Base-by-base conservation (phyloP, 768 basidiomycete genomes). In the Phlebiopsis flavidoalba region DNA sequence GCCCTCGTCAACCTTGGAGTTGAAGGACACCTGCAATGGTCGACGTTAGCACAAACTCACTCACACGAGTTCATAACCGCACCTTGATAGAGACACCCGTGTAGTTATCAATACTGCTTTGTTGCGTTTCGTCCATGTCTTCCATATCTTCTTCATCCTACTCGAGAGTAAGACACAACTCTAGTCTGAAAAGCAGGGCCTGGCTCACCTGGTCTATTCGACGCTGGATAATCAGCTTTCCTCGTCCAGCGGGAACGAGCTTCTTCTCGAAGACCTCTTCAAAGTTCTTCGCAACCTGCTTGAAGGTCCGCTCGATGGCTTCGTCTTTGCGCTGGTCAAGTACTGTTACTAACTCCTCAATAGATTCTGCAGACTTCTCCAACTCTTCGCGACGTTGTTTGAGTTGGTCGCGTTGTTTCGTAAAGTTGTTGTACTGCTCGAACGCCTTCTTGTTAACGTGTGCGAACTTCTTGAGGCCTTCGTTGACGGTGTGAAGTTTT, bases 371-470 rank as follows among this genome's bases (percentile, higher is more conserved):
- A 2, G 93, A 95, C 60, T 85, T 88, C 65, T 98, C 95, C 33
- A 98, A 80, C 71, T 98, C 97, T 64, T 93, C 89, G 8, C 95
- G 84, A 4, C 97, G 88, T 61, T 87, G 81, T 47, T 91, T 72
- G 3, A 98, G 83, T 66, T 94, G 90, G 70, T 98, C 95, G 1
- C 95, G 89, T 72, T 98, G 96, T 71, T 96, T 98, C 8, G 95
- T 97, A 73, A 98, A 98, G 71, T 93, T 95, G 72, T 84, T 92
- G 77, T 97, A 98, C 72, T 98, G 96, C 72, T 99, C 97, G 70
- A 96, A 96, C 1, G 96, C 97, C 70, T 98, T 98, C 80, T 99
- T 99, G 80, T 99, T 99, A 63, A 98, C 96, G 70, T 98, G 95
- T 0, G 94, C 92, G 68, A 95, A 99, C 72, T 95, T 96, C 73